These are phyloP conservation scores for Typha latifolia DNA, from an alignment of 176 grass and related monocot genomes.

Conservation along the genomic window DNA sequence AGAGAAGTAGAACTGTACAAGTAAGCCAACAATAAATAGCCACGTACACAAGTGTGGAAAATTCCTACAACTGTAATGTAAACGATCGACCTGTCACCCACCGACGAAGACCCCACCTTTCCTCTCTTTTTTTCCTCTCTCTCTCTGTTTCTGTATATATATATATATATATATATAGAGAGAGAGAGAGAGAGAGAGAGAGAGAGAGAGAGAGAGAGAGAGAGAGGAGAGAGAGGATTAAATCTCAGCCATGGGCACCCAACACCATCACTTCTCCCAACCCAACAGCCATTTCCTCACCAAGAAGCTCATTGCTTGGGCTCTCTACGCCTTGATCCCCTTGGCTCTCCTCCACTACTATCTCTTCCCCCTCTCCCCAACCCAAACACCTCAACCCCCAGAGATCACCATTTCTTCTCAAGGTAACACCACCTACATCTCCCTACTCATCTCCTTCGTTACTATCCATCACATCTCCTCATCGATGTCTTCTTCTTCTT, in stretches of 20 bases:
- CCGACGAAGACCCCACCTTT: background rate
- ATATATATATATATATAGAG: too few relatives aligned
- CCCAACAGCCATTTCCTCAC: constrained; percentile 8
- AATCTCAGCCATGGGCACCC: constrained; percentile 4
- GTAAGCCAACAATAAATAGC: too few relatives aligned
- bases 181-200: too few relatives aligned
- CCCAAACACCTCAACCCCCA: background rate
- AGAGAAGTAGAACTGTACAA: background rate
- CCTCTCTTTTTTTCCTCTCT: background rate
- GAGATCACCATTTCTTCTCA: background rate
- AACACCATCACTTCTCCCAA: background rate
- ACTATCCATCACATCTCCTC: background rate
- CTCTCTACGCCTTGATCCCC: constrained; percentile 11
- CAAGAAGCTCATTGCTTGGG: constrained; percentile 13
- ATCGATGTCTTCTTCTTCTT: background rate
- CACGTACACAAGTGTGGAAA: too few relatives aligned
- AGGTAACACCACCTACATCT: background rate
- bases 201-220: too few relatives aligned
- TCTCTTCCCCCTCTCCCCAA: constrained; percentile 4
- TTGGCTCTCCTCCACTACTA: constrained; percentile 23
- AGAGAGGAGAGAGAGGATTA: too few relatives aligned
- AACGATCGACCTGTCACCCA: background rate
- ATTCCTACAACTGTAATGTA: too few relatives aligned
- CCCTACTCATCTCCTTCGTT: background rate
- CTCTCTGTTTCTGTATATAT: too few relatives aligned